phyloP scores from a whole-genome alignment of 305 asterid genomes.

The Fraxinus sp. region DNA sequence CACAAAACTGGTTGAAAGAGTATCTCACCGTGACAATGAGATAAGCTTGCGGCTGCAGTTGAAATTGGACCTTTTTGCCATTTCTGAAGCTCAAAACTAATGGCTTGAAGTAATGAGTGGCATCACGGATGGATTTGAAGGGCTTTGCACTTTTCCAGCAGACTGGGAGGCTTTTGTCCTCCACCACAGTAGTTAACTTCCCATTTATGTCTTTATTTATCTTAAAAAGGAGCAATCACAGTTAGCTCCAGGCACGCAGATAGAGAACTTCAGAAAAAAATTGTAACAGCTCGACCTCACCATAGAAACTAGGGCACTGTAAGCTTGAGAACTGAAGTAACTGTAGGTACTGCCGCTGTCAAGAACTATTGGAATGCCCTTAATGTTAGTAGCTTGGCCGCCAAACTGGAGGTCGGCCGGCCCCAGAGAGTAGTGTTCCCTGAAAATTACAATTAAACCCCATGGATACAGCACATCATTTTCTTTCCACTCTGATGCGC shows the following conservation, averaged over 20 bases:
- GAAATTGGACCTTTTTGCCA: conserved; percentile 49
- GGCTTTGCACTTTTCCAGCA: conserved; percentile 89
- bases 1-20: not conserved
- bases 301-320: conserved; percentile 52
- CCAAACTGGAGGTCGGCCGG: conserved; percentile 56
- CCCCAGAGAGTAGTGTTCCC: conserved; percentile 74
- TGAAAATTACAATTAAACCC: conserved; percentile 33
- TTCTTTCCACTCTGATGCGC: not conserved
- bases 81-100: conserved; percentile 53
- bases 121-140: conserved; percentile 68
- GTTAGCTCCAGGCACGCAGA: conserved; percentile 23
- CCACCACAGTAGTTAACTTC: conserved; percentile 51
- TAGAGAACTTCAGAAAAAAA: not conserved
- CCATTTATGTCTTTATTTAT: conserved; percentile 48
- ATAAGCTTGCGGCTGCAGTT: conserved; percentile 66
- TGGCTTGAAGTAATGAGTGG: conserved; percentile 61
- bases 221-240: conserved; percentile 30
- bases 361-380: conserved; percentile 60
- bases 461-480: conserved; percentile 6
- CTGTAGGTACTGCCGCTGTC: conserved; percentile 97
- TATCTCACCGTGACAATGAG: conserved; percentile 64
- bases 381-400: conserved; percentile 54
- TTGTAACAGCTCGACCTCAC: conserved; percentile 37
- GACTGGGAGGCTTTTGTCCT: conserved; percentile 70
- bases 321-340: conserved; percentile 65